Base-by-base conservation (phyloP, 805 yeast genomes). In the Lipomyces sp. region DNA sequence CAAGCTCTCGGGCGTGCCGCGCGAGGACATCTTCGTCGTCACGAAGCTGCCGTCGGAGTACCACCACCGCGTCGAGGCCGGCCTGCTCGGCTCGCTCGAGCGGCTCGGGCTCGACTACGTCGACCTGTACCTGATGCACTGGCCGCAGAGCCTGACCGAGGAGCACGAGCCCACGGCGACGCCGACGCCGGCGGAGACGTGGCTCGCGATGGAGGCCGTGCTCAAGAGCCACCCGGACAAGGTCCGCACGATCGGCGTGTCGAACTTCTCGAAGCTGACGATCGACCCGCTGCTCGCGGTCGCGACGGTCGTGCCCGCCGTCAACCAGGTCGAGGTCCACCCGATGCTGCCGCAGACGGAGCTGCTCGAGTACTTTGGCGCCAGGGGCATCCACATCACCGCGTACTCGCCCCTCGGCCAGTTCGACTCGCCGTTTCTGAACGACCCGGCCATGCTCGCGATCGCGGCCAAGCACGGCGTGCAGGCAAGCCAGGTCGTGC, bases 361-460 rank as follows among this genome's bases (percentile, higher is more conserved):
- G 53, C 72, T 86, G 55, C 65, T 76, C 39, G 75, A 77, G 29
- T 82, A 65, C 69, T 74, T 81, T 66, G 67, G 72, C 45, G 63
- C 68, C 23, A 70, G 84, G 50, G 77, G 73, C 51, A 81, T 83
- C 56, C 65, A 71, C 28, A 66, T 82, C 45, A 84, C 84, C 63
- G 91, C 91, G 6, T 86, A 84, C 68, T 80, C 87, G 32, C 93
- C 95, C 36, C 75, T 86, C 55, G 90, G 88, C 38, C 74, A 82
- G 4, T 62, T 68, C 13, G 85, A 85, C 42, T 86, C 86, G 0
- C 86, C 86, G 13, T 72, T 80, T 39, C 45, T 47, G 37, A 48
- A 49, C 41, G 57, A 45, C 33, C 49, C 55, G 8, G 35, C 33
- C 26, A 74, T 85, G n/a, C 59, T 68, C 42, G 74, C 79, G 56